Base-by-base conservation (phyloP, 306 rosid species). In the Medicago lupulina region DNA sequence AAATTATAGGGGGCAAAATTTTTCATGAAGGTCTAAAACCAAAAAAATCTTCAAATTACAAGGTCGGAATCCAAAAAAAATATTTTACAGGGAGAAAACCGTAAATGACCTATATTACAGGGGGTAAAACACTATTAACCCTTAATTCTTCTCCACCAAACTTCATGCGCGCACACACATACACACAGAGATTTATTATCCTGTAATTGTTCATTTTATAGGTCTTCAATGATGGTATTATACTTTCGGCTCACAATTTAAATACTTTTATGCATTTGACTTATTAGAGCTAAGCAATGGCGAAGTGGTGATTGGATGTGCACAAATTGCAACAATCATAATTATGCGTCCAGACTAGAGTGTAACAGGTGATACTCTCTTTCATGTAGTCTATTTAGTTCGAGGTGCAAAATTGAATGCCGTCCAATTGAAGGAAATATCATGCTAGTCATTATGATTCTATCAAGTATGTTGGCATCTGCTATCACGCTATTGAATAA, bases 221-320 rank as follows among this genome's bases (percentile, higher is more conserved):
- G 31, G 55, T 76, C 60, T 53, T 73, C 38, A 57, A 46, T 47
- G 68, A 77, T 36, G 28, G 60, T 65, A 58, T 59, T 21, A 44
- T 63, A 67, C 77, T 14, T 65, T 66, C 57, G 21, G 39, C 38
- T 66, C 38, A 65, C 67, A 62, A 66, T 78, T 76, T 83, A 31
- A 57, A 34, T 65, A 50, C 41, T 67, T 75, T 50, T 34, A 49
- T 54, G 76, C 63, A 10, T 18, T 81, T 77, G 76, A 70, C 79
- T 51, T 71, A 19, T 70, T 90, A 95, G 99, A 67, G 99, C 97
- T 61, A 90, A 92, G 87, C 99, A 95, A 86, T 95, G 99, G 97
- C 92, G 79, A 66, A 86, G 84, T 53, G 97, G 98, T 49, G 98
- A 95, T 83, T 95, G 98, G 98, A 92, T 92, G 97, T 92, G 99